phyloP scores from a whole-genome alignment of 2,329 filamentous ascomycete species.

The Trichophyton simii region DNA sequence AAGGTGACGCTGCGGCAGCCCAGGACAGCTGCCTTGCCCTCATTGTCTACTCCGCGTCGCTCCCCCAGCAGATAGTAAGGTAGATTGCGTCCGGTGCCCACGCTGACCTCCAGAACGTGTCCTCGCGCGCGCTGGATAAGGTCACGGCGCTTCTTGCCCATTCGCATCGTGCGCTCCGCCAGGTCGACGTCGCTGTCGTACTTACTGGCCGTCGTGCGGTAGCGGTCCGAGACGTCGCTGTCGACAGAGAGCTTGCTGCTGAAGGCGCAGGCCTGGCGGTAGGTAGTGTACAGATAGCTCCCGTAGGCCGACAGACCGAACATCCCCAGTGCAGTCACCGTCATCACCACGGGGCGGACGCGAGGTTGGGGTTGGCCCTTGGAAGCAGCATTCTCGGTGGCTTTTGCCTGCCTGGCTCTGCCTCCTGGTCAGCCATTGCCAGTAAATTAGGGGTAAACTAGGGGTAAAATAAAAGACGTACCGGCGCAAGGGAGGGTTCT shows the following conservation, averaged over 20 bases:
- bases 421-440: too few relatives aligned
- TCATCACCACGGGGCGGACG: conserved; percentile 19
- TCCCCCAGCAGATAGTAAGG: conserved; percentile 34
- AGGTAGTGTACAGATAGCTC: conserved; percentile 33
- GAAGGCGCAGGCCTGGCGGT: conserved; percentile 23
- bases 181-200: conserved; percentile 37
- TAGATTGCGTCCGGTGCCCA: conserved; percentile 39
- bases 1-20: conserved; percentile 35
- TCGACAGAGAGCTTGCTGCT: conserved; percentile 20
- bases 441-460: too few relatives aligned
- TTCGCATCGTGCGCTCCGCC: conserved; percentile 32
- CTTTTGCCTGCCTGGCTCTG: too few relatives aligned
- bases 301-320: conserved; percentile 33
- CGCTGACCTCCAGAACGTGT: conserved; percentile 39
- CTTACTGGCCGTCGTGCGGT: conserved; percentile 30
- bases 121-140: conserved; percentile 33
- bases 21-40: conserved; percentile 20
- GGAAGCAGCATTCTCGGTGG: neutral
- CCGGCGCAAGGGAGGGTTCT: too few relatives aligned
- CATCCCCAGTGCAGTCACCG: conserved; percentile 27
- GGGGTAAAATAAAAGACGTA: too few relatives aligned
- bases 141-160: conserved; percentile 30
- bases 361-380: conserved; percentile 4
- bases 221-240: conserved; percentile 37
- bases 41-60: conserved; percentile 20